Base-by-base conservation (phyloP, 176 grass and related monocot species). In the Aegilops tauschii region DNA sequence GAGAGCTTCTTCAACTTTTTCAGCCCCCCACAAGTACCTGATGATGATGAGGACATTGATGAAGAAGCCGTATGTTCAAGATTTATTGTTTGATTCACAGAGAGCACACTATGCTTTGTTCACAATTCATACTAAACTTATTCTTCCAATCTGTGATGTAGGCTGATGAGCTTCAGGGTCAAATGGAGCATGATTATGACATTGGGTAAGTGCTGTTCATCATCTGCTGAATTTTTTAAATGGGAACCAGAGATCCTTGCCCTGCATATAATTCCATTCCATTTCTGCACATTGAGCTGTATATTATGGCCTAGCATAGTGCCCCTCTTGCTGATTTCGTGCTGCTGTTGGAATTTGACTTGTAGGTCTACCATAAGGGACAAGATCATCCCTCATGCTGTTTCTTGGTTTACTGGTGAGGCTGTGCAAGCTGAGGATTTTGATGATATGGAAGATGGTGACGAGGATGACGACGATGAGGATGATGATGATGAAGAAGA, bases 1-100 rank as follows among this genome's bases (percentile, higher is more conserved):
- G 94, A 96, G 77, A 99, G 97, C 69, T 99, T 99, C 83, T 99
- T 99, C 84, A 96, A 99, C 89, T 96, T 99, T 76, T 99, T 99
- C 68, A 93, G 34, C 39, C 97, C 97, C 27, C 97, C 94, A 23
- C 73, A 94, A 78, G 89, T 99, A 73, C 97, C 97, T 75, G 92
- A 94, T 11, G 88, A 96, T n/a, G 92, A 94, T 1, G 91, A 92
- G 12, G 93, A 95, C 34, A 87, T 95, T 8, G 93, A 99, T 85
- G 97, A 99, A 77, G 97, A 99, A 65, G 90, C 87, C 23, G 93
- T 98, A 92, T 72, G 91, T 58, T 63, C 77, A 77, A 36, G 44
- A 75, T 86, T 42, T 44, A 0, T 35, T 86, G 34, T 29, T 81
- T 16, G 69, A 76, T 12, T 89, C 85, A 17, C 29, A 63, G 72